Base-by-base conservation (phyloP, 345 rosid genomes). In the Euclidium syriacum region DNA sequence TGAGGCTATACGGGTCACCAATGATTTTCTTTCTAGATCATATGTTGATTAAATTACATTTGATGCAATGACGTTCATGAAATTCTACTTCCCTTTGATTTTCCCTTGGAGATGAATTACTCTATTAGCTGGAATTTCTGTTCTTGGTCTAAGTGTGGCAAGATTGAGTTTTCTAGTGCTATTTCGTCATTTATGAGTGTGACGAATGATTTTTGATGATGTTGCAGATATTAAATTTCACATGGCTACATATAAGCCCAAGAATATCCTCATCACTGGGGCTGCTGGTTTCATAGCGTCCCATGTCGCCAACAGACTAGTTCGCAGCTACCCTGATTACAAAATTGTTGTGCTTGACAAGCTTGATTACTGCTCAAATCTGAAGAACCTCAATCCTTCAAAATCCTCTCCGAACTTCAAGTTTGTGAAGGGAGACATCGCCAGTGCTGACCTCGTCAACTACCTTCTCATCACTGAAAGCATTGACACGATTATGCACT, bases 401-500 rank as follows among this genome's bases (percentile, higher is more conserved):
- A 78, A 83, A 59, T 71, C 86, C 15, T 89, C 85, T 8, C 79
- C 95, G 1, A 86, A 89, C 67, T 86, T 89, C 71, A 89, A 89
- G 85, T 84, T 80, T 50, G 85, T 85, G 8, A 86, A 89, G 77
- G 95, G 95, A 39, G 91, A 89, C 49, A 79, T 89, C 4, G 95
- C 81, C 48, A 86, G 96, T 70, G 96, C 89, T 57, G 96, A 89
- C 43, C 96, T 89, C 20, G 96, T 89, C 57, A 89, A 89, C 81
- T 89, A 79, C 80, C 95, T 89, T 53, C 95, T 86, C 64, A 86
- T 89, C 77, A 86, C 96, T 3, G 96, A 89, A 67, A 75, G 79
- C 33, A 86, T 89, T 5, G 96, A 89, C 78, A 89, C 96, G 2
- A 89, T 89, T 34, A 89, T 89, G 96, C 96, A 89, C 71, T 89